phyloP scores from a whole-genome alignment of 2,329 filamentous ascomycete species.

The Colletotrichum tamarilloi region DNA sequence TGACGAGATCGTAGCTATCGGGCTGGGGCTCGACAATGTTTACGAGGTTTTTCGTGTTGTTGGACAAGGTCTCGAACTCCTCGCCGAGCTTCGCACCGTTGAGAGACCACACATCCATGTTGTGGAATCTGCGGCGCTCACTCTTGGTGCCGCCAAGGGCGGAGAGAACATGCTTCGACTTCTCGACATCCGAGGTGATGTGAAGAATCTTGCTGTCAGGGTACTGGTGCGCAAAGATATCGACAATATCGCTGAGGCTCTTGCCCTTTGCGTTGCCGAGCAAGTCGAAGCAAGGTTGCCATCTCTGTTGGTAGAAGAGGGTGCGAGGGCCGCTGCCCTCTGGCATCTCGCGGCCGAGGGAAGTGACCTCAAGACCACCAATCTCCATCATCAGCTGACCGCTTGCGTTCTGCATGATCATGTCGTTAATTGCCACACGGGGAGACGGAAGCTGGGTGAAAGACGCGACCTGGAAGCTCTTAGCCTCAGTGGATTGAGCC shows the following conservation, averaged over 20 bases:
- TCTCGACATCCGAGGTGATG: slow-evolving; percentile 35
- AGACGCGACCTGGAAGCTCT: not conserved
- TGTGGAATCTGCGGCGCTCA: slow-evolving; percentile 37
- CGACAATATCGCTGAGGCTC: slow-evolving; percentile 35
- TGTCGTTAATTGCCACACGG: slow-evolving; percentile 40
- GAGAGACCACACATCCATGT: slow-evolving; percentile 38
- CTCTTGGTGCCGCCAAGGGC: slow-evolving; percentile 35
- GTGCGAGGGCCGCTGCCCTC: slow-evolving; percentile 37
- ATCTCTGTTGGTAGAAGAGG: slow-evolving; percentile 39
- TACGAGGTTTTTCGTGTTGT: slow-evolving; percentile 19
- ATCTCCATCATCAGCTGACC: slow-evolving; percentile 40
- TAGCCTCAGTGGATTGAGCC: slow-evolving; percentile 9
- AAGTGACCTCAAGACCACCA: slow-evolving; percentile 38
- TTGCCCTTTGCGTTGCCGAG: slow-evolving; percentile 34
- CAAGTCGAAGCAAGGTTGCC: slow-evolving; percentile 41
- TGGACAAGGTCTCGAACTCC: slow-evolving; percentile 27
- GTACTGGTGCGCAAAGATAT: slow-evolving; percentile 41
- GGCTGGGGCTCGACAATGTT: slow-evolving; percentile 31
- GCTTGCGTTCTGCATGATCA: slow-evolving; percentile 37
- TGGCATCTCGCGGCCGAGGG: slow-evolving; percentile 37
- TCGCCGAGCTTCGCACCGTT: slow-evolving; percentile 25
- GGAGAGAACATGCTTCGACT: slow-evolving; percentile 30
- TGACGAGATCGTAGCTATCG: slow-evolving; percentile 37
- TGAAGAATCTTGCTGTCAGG: slow-evolving; percentile 40
- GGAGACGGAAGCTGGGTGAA: slow-evolving; percentile 40